Percentiles rank a stretch among this genome's conserved stretches.
Conservation (phyloP, 1,139 yeast genomes). For the Geotrichum candidum region DNA sequence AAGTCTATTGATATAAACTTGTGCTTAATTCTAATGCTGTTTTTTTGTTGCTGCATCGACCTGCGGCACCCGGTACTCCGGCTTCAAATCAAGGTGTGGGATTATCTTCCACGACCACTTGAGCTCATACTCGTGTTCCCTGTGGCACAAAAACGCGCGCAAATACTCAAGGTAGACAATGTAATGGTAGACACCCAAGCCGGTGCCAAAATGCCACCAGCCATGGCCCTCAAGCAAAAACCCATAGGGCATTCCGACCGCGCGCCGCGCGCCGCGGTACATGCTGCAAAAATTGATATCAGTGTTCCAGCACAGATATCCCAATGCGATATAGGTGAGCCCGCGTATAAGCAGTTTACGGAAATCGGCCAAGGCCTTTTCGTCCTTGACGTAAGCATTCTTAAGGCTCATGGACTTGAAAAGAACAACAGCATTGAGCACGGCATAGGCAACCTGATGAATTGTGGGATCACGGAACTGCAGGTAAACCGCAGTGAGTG, state of each 20-base stretch:
- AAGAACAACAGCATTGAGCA: constrained; percentile 57
- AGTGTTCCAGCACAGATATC: constrained; percentile 77
- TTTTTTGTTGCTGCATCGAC: neutral
- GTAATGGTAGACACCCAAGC: constrained; percentile 70
- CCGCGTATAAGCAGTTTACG: constrained; percentile 55
- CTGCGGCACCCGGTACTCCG: neutral
- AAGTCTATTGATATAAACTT: neutral
- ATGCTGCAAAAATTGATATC: constrained; percentile 72
- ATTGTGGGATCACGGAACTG: constrained; percentile 73
- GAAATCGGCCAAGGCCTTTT: constrained; percentile 44
- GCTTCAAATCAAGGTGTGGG: constrained; percentile 35
- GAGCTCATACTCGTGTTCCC: constrained; percentile 46
- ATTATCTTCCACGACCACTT: constrained; percentile 47
- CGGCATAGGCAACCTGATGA: constrained; percentile 75
- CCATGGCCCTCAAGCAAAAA: constrained; percentile 87
- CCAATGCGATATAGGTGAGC: constrained; percentile 56
- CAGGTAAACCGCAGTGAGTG: constrained; percentile 56
- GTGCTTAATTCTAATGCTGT: neutral
- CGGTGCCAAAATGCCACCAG: constrained; percentile 95
- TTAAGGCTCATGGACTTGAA: constrained; percentile 50
- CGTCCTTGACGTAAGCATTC: constrained; percentile 46
- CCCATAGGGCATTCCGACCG: constrained; percentile 79
- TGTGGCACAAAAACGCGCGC: constrained; percentile 52
- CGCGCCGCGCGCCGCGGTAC: constrained; percentile 58
- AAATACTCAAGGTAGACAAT: constrained; percentile 58